These are phyloP conservation scores for Sphaerostilbella broomeana DNA, from an alignment of 2,329 filamentous ascomycete genomes.

Conservation along the genomic window DNA sequence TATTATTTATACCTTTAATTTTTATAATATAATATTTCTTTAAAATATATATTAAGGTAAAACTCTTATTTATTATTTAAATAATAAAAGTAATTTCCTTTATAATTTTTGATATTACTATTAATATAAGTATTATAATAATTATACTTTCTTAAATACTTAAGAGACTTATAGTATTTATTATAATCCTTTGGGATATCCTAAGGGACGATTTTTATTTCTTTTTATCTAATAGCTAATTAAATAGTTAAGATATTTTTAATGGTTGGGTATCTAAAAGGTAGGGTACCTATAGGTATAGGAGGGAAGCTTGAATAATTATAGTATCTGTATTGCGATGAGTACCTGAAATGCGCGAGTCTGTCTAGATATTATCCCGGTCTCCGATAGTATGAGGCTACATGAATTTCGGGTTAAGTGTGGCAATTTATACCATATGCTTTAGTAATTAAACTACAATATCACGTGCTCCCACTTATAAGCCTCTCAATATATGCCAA, in stretches of 20 bases:
- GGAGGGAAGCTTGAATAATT: constrained; percentile 2
- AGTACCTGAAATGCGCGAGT: no score
- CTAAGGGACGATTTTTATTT: not conserved
- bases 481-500: no score
- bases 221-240: constrained; percentile 1
- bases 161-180: not conserved
- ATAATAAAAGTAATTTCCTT: not conserved
- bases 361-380: no score
- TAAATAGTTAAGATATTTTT: not conserved
- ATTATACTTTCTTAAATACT: not conserved
- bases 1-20: not conserved
- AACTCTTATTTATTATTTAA: not conserved
- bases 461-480: no score
- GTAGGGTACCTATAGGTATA: not conserved
- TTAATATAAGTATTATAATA: not conserved
- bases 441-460: no score
- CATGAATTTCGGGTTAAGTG: no score
- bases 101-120: not conserved
- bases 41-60: not conserved
- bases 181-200: not conserved
- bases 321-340: no score
- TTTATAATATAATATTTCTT: not conserved
- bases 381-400: no score
- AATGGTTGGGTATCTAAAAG: not conserved
- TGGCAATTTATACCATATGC: no score